Base-by-base conservation (phyloP, 73 alveolate genomes). In the Stentor roeselii region DNA sequence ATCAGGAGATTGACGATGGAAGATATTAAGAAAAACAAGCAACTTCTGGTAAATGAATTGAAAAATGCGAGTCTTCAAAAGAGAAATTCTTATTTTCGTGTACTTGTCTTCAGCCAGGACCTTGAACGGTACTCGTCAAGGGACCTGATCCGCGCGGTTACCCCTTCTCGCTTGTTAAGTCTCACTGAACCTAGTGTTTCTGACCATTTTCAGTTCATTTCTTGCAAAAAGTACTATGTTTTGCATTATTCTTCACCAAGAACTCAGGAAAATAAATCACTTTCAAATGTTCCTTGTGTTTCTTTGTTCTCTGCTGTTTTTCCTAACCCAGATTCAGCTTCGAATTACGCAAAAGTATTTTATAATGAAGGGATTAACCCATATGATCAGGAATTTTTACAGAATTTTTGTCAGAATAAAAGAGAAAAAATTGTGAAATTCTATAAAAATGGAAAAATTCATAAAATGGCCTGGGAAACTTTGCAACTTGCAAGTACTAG, bases 261-360 rank as follows among this genome's bases (percentile, higher is more conserved):
- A 0, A 21, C 37, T 34, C 80, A 36, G 34, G 80, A 21, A 15
- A 27, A 30, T 67, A 32, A 34, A 30, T 27, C 50, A 1, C n/a
- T 32, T 67, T 67, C 80, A 14, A 36, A n/a, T 67, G 34, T 67
- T 30, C 42, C 80, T 1, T 21, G n/a, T n/a, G 14, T 67, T 30
- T n/a, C 80, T 1, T 32, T 67, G 34, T 67, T 30, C 2, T 21
- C 15, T 21, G 37, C 41, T 21, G 37, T 67, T 30, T 67, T 67
- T 40, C 80, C 80, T 21, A 67, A 67, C 34, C 80, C 80, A 30
- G 80, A 67, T 34, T 67, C 80, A 1, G 80, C 80, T 11, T 40
- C 42, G 34, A n/a, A 67, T 32, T 67, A 67, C 34, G 80, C 80
- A 21, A 32, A 67, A 67, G 34, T 67, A 21, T 67, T 67, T 2